Percentiles rank a stretch among this genome's conserved stretches.
Conservation (phyloP, 176 grass and related monocot genomes). For the Tillandsia fasciculata region DNA sequence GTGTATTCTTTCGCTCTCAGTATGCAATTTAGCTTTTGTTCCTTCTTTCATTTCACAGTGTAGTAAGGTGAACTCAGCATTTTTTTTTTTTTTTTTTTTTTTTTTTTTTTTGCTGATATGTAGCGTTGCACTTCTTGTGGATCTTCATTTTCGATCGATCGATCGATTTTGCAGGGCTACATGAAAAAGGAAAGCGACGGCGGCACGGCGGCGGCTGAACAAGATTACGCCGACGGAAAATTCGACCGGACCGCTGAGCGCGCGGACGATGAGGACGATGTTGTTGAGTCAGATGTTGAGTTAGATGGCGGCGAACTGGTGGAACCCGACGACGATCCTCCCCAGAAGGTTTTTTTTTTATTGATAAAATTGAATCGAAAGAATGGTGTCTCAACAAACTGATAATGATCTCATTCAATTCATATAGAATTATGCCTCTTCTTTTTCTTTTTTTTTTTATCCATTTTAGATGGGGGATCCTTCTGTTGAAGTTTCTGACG, state of each 20-base stretch:
- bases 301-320: slow-evolving; percentile 49
- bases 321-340: slow-evolving; percentile 43
- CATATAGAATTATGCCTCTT: slow-evolving; percentile 6
- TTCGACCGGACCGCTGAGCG: slow-evolving; percentile 1
- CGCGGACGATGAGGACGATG: slow-evolving; percentile 26
- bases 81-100: no score
- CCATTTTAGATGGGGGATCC: slow-evolving; percentile 51
- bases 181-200: background rate
- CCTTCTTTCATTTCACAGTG: no score
- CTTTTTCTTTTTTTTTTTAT: background rate
- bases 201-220: background rate
- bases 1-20: no score
- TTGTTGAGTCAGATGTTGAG: slow-evolving; percentile 43
- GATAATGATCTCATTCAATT: background rate
- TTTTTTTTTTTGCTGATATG: no score
- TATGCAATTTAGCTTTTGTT: no score
- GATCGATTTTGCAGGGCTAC: background rate
- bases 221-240: background rate
- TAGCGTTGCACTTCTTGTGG: background rate
- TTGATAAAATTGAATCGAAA: background rate
- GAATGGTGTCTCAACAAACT: background rate
- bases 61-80: no score
- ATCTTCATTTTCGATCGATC: background rate
- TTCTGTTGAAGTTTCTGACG: slow-evolving; percentile 43
- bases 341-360: slow-evolving; percentile 36